Percentiles rank a stretch among this genome's conserved stretches.
Evolutionary conservation across 768 basidiomycete genomes (phyloP).

Genomic region (Kockovaella imperatae): DNA sequence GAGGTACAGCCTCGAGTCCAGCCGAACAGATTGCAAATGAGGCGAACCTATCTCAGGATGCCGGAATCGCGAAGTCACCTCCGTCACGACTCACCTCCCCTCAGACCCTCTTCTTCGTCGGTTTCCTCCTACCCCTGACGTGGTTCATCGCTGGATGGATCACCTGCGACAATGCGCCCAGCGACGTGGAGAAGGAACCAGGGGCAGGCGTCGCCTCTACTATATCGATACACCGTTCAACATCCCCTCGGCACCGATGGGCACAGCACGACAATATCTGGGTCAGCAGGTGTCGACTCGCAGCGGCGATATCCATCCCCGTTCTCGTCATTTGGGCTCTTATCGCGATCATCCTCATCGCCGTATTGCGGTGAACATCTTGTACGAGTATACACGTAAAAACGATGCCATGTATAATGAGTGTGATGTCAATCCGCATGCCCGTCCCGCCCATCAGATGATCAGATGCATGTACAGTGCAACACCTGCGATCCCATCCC

Average conservation of each 20-base stretch:
- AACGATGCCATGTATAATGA: too few species aligned
- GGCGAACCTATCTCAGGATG: neutral
- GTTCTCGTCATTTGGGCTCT: too few species aligned
- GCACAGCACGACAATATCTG: slow-evolving; percentile 9
- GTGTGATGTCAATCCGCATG: too few species aligned
- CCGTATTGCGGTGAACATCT: too few species aligned
- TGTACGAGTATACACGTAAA: too few species aligned
- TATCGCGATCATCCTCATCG: too few species aligned
- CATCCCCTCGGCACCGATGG: neutral
- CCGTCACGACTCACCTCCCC: neutral
- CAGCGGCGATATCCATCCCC: slow-evolving; percentile 6
- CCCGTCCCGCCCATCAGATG: too few species aligned
- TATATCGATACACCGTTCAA: neutral
- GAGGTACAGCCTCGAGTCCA: neutral
- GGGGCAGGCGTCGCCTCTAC: neutral
- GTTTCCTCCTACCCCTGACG: slow-evolving; percentile 11
- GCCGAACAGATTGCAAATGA: neutral
- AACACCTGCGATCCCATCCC: too few species aligned
- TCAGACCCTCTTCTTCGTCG: slow-evolving; percentile 6
- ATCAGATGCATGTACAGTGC: too few species aligned
- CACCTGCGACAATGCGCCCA: neutral
- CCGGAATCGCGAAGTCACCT: neutral
- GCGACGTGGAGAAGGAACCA: neutral
- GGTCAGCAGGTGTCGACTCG: slow-evolving; percentile 5
- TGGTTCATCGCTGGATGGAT: slow-evolving; percentile 16